These are phyloP conservation scores for Gracilariopsis chorda DNA, from an alignment of 23 red algal species.

Conservation along the genomic window DNA sequence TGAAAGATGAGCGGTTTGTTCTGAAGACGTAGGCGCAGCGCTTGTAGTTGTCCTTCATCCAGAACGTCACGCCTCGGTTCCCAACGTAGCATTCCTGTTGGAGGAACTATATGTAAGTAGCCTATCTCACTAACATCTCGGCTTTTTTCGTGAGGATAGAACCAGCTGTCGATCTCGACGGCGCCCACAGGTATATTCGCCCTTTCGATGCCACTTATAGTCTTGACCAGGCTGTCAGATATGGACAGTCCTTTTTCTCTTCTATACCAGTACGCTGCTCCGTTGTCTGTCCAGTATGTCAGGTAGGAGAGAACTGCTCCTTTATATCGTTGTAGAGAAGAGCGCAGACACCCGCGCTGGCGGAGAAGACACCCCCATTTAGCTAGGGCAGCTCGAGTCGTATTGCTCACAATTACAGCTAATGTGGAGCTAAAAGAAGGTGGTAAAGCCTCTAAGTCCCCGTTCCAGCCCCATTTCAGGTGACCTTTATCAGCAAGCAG, in stretches of 20 bases:
- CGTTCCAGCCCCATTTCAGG: conserved; percentile 44
- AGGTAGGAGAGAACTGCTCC: conserved; percentile 9
- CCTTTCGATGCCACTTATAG: not conserved
- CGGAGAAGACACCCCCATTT: conserved; percentile 26
- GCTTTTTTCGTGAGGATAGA: conserved; percentile 52
- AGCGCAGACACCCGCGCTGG: not conserved
- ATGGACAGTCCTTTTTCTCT: conserved; percentile 25
- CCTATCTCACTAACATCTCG: conserved; percentile 18
- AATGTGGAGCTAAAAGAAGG: conserved; percentile 15
- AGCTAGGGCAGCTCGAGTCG: conserved; percentile 9
- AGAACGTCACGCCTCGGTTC: conserved; percentile 53
- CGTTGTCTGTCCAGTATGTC: conserved; percentile 64
- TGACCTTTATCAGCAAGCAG: not conserved
- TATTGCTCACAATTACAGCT: conserved; percentile 4
- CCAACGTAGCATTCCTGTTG: conserved; percentile 57
- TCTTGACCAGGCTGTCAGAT: not conserved
- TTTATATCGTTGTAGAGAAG: not conserved
- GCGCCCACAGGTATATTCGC: not conserved
- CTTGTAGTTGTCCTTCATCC: not conserved
- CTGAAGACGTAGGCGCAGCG: conserved; percentile 16
- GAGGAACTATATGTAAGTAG: conserved; percentile 50
- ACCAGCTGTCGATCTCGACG: conserved; percentile 68
- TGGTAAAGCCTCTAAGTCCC: conserved; percentile 31
- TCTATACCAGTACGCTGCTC: conserved; percentile 58
- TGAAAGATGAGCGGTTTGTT: conserved; percentile 42